Evolutionary conservation across 371 early-diverging fungal genomes (phyloP), one percentile per base, ranked within the genome.

Genomic region (Lichtheimia ornata): DNA sequence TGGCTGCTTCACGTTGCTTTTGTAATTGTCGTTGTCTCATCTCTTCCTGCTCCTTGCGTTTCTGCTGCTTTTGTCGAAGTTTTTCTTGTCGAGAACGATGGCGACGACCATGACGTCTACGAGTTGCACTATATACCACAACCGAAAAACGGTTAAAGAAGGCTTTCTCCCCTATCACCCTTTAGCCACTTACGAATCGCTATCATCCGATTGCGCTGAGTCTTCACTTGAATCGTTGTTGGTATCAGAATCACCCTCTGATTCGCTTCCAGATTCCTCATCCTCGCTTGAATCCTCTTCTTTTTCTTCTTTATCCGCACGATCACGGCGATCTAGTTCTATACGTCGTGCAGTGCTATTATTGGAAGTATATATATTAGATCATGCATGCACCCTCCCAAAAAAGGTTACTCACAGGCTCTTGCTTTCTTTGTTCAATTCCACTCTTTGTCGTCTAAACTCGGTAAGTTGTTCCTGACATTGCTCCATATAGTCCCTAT

Each of bases 401-500:
- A 24, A 18, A 45, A 56, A 3, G 5, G 12, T 2, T 50, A 71
- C 76, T 65, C 68, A 73, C 62, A 82, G 28, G 49, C 63, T 71
- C 56, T 84, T 86, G 44, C 73, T 66, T 55, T 91, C 90, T 65
- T 84, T 86, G 67, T 86, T 88, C 35, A 88, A 54, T 43, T 90
- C 91, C 3, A 86, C 64, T 45, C 84, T 82, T 66, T 90, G 89
- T 56, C 84, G 77, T 57, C 87, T 74, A 22, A 90, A 75, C 40
- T 80, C 86, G 2, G 84, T 82, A 54, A 85, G 65, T n/a, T 82
- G 76, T 35, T 90, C 87, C 42, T 86, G 82, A 53, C 90, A 88
- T 56, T 84, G 67, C 81, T 88, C 91, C 76, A 92, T 85, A 59
- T 86, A 89, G 14, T 80, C 66, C 57, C 89, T 76, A n/a, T 9